Evolutionary conservation across 1,139 yeast species (phyloP), one percentile per base, ranked within the genome.

Genomic region (Yamadazyma atlantica): DNA sequence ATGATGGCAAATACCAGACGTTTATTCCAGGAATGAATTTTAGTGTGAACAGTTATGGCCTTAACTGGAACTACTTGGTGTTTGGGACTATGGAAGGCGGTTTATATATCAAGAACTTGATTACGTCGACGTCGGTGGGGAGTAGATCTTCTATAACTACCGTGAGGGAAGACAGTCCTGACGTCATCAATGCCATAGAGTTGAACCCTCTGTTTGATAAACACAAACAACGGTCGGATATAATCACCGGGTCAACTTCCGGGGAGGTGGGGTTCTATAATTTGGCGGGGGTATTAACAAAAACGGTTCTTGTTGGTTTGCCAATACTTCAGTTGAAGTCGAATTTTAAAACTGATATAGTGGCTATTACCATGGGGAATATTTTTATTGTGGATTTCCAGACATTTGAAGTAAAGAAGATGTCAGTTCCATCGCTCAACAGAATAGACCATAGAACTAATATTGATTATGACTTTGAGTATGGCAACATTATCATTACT

Each of bases 381-480:
- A 34, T 67, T 4, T 47, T 48, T 38, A 43, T 67, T 1, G 43
- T 66, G 2, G 54, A 59, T 37, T 55, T 51, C 33, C 36, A 44
- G 4, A 49, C 52, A 0, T 45, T 42, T 13, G 44, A 47, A 9
- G 35, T 52, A 1, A 19, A 44, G 5, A 35, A 36, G 17, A 17
- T 50, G 5, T 48, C 45, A 14, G 17, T 37, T 4, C 18, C 18
- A n/a, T n/a, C 12, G 11, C 12, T 23, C 11, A n/a, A 23, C n/a
- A n/a, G n/a, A 8, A 23, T n/a, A n/a, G 34, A 17, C 36, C 12
- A 29, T 36, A 40, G 35, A 41, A 42, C 37, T 23, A 34, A 24
- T 12, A 38, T 73, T 40, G 64, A 67, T 34, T 75, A 78, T 22
- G 90, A 83, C 57, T 79, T 73, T 50, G 83, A 78, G 1, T 79